These are phyloP conservation scores for Fagopyrum homotropicum DNA, from an alignment of 148 eudicot species.

Conservation along the genomic window DNA sequence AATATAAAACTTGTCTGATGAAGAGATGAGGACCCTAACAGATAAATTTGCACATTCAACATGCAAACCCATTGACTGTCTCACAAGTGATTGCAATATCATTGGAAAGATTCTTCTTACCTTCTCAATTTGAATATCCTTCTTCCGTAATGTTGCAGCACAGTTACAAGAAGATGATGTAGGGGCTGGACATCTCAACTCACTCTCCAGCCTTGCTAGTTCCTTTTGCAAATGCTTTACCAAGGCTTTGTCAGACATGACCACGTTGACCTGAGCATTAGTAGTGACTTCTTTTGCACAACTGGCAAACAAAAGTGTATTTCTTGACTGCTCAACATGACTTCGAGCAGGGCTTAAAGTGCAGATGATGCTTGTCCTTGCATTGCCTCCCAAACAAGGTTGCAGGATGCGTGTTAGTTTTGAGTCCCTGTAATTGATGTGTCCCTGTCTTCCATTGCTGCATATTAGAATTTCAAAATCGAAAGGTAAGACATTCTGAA, in stretches of 20 bases:
- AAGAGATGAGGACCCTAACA: background rate
- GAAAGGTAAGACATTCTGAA: background rate
- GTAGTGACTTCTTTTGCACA: constrained; percentile 94
- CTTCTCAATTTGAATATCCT: constrained; percentile 85
- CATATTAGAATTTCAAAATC: background rate
- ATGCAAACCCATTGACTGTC: background rate
- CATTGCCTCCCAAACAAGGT: constrained; percentile 95
- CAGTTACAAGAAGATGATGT: constrained; percentile 56
- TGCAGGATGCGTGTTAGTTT: constrained; percentile 90
- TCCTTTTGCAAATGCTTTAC: constrained; percentile 93
- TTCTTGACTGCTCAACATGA: constrained; percentile 97
- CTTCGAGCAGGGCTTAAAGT: constrained; percentile 88
- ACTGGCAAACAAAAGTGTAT: constrained; percentile 84
- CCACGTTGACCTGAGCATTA: constrained; percentile 93
- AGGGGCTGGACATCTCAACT: constrained; percentile 69
- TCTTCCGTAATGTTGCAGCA: constrained; percentile 61
- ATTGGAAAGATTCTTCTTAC: constrained; percentile 18
- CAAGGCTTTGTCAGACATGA: constrained; percentile 97
- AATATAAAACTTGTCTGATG: background rate
- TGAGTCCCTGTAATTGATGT: constrained; percentile 85
- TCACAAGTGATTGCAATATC: background rate
- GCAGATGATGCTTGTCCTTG: constrained; percentile 91
- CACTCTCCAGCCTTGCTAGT: constrained; percentile 81
- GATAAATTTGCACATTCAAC: background rate
- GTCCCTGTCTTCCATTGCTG: constrained; percentile 93